A percentile compares a stretch with the other conserved stretches of the same genome.
Evolutionary conservation across 2,329 filamentous ascomycete genomes (phyloP).

Genomic region (Spiromastix sp.): DNA sequence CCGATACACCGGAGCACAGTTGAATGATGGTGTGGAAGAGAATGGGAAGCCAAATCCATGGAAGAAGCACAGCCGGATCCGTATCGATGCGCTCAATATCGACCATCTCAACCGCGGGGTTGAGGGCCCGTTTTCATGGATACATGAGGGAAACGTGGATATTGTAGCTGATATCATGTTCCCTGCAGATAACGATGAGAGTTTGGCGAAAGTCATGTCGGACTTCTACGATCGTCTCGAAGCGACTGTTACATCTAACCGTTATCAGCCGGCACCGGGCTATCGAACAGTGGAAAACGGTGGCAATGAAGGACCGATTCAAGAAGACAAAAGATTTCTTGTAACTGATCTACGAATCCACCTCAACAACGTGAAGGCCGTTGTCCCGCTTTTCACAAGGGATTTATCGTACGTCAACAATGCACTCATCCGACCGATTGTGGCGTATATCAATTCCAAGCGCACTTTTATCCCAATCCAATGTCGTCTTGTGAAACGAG

Average conservation of each 20-base stretch:
- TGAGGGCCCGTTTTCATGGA: conserved; percentile 93
- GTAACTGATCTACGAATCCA: conserved; percentile 94
- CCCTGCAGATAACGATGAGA: conserved; percentile 75
- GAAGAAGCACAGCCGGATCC: conserved; percentile 91
- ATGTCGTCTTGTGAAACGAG: conserved; percentile 85
- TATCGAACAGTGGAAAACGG: conserved; percentile 10
- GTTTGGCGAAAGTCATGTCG: conserved; percentile 87
- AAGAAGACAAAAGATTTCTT: conserved; percentile 64
- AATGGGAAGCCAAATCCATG: conserved; percentile 61
- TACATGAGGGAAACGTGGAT: conserved; percentile 92
- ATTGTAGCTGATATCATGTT: conserved; percentile 95
- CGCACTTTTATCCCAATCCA: conserved; percentile 91
- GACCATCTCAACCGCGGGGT: conserved; percentile 92
- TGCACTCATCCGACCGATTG: conserved; percentile 86
- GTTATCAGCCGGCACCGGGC: conserved; percentile 35
- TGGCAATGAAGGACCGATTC: conserved; percentile 16
- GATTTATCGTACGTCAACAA: conserved; percentile 95
- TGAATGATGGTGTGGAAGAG: conserved; percentile 45
- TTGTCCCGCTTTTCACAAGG: conserved; percentile 82
- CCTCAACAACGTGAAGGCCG: conserved; percentile 86
- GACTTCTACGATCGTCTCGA: conserved; percentile 96
- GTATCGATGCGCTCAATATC: conserved; percentile 88
- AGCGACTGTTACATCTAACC: conserved; percentile 74
- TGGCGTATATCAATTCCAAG: conserved; percentile 95
- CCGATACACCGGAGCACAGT: conserved; percentile 57